Conservation (phyloP, 768 basidiomycete species). For the Austroboletus festivus region DNA sequence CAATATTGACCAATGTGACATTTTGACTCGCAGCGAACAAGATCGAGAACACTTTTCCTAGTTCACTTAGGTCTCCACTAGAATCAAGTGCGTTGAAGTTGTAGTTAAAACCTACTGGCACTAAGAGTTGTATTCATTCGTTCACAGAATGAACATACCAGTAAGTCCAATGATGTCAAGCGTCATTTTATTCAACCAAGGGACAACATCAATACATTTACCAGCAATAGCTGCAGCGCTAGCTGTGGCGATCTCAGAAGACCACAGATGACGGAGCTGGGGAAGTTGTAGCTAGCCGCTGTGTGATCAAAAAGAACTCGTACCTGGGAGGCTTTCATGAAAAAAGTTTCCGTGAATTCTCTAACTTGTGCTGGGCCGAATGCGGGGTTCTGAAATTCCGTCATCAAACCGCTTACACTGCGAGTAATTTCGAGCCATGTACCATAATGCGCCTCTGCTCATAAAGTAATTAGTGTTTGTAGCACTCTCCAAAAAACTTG, state of each 20-base stretch:
- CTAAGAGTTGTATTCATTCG: background rate
- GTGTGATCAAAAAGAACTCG: background rate
- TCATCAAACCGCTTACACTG: background rate
- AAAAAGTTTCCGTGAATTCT: constrained; percentile 54
- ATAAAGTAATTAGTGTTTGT: background rate
- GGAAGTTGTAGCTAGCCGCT: too few relatives aligned
- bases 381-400: constrained; percentile 50
- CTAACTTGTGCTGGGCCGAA: constrained; percentile 59
- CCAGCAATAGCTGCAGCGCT: constrained; percentile 7
- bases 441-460: constrained; percentile 27
- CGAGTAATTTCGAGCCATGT: background rate
- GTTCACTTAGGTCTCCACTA: constrained; percentile 25
- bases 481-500: too few relatives aligned
- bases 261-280: constrained; percentile 45
- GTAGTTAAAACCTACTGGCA: constrained; percentile 37
- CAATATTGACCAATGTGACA: constrained; percentile 24
- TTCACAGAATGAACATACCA: constrained; percentile 24
- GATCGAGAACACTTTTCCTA: constrained; percentile 31
- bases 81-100: constrained; percentile 31
- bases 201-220: constrained; percentile 27
- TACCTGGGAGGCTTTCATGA: constrained; percentile 53
- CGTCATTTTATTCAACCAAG: constrained; percentile 34
- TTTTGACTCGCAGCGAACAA: constrained; percentile 12
- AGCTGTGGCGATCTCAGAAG: constrained; percentile 28
- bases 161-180: constrained; percentile 36